Base-by-base conservation (phyloP, 768 basidiomycete genomes). In the Collybia sp. region DNA sequence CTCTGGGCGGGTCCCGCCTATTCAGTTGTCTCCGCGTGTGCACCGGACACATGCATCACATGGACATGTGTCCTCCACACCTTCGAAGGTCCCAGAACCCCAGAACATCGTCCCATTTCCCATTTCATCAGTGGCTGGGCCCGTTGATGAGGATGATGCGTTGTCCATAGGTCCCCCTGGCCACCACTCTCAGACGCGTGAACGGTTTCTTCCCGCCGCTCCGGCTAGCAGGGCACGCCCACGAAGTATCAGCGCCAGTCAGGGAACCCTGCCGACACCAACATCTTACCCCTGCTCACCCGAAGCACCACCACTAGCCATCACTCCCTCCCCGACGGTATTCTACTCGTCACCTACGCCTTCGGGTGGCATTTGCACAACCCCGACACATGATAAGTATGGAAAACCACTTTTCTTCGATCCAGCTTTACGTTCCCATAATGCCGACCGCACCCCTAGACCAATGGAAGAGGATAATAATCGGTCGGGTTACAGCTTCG, bases 321-420 rank as follows among this genome's bases (percentile, higher is more conserved):
- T 48, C 46, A 15, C 35, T 47, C 35, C 58, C 15, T 71, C 69
- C 12, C 68, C 69, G 1, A 59, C 65, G 1, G 60, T 56, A 45
- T 70, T 71, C 41, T 71, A 71, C 42, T 61, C 59, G 3, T 60
- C 65, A 8, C 47, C 51, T 47, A 55, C 45, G 31, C 55, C 34
- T 57, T 61, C 12, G 25, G 25, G 8, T 25, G 25, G 25, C 8
- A 25, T 25, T 25, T 25, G 25, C 25, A 8, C 25, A 25, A 25
- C 25, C 3, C 25, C 25, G 25, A 25, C 25, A 25, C 36, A 30
- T 18, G 45, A 48, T 15, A n/a, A 41, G 3, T 25, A 8, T 8
- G 25, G 25, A 40, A 70, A 69, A 49, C 63, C 67, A 43, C 51
- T 68, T 12, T 56, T 67, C 44, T 72, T 71, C 50, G 73, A 69